Base-by-base conservation (phyloP, 805 yeast species). In the Candida ulmi region DNA sequence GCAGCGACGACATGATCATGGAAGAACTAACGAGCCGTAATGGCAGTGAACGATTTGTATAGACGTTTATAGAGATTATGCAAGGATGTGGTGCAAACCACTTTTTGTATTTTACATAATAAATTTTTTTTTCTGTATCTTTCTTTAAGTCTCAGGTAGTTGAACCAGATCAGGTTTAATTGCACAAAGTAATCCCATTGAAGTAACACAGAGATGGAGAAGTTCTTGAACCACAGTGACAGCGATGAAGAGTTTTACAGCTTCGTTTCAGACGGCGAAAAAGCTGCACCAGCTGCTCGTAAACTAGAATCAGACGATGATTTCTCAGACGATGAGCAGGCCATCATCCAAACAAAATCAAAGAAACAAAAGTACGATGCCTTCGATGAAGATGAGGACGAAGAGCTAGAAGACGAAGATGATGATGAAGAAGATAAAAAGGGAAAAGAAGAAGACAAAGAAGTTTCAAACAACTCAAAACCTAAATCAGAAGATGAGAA, bases 401-500 rank as follows among this genome's bases (percentile, higher is more conserved):
- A 47, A 13, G 45, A 37, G 25, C 52, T 47, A 8, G 54, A 46
- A 2, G 46, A 40, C 11, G 58, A 45, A n/a, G 57, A 40, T 21
- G 24, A 21, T 9, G 24, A 21, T 21, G 24, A 21, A 21, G 24
- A 21, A 21, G 24, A 21, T 21, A 9, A 21, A 21, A 9, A 6
- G 40, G 51, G 43, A 13, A 47, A 51, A 9, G 50, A 50, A 25
- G 46, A 46, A 7, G 33, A 44, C 19, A 47, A 36, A 17, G 51
- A 46, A 8, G 46, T 44, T 13, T 43, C 39, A 36, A 8, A 25
- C 27, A 11, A 30, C 18, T n/a, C n/a, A n/a, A n/a, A n/a, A n/a
- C n/a, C n/a, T n/a, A n/a, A n/a, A 21, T 41, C 50, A 2, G 54
- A 50, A 30, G 61, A 54, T 23, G 43, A 50, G 34, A 39, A 43